Base-by-base conservation (phyloP, 2,329 filamentous ascomycete species). In the Erysiphe neolycopersici region DNA sequence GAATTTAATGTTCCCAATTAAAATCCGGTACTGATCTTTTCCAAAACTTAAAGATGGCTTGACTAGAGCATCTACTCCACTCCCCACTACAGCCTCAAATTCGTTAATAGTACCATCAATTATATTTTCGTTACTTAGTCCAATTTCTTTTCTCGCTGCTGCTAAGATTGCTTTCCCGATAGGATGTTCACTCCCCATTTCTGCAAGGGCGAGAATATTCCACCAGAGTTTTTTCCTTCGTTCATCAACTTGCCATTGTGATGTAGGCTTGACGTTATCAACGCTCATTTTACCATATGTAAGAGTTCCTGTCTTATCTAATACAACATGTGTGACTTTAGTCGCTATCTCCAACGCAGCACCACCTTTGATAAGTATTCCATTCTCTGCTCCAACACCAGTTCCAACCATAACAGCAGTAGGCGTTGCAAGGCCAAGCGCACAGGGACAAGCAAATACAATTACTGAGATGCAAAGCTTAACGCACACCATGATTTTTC, bases 401-500 rank as follows among this genome's bases (percentile, higher is more conserved):
- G 89, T 95, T 38, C 89, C 89, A 29, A 98, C 89, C 89, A 98
- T 95, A 57, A 98, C 85, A 2, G 89, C 89, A 0, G 89, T 98
- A 2, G 89, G 89, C 1, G 89, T 95, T 19, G 84, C 85, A 16
- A 98, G 69, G 45, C 89, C 89, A n/a, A 98, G 72, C 1, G 89
- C 89, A 56, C 89, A 98, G 16, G 89, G 89, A 56, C 89, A 98
- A 4, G 89, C 89, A 59, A 98, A 94, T 17, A 95, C 89, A 55
- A 98, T 92, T 51, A 98, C 89, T 0, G 89, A 92, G 52, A 98
- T 98, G 61, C 89, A 95, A 14, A 98, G 74, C 64, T 95, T 91
- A 49, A 95, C 66, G 57, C 89, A 98, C 2, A 95, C 82, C 81
- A 98, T 94, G 49, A 94, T 65, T 57, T 82, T 87, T 45, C 89